phyloP scores from a whole-genome alignment of 192 early-diverging fungal genomes.

The Podila minutissima region DNA sequence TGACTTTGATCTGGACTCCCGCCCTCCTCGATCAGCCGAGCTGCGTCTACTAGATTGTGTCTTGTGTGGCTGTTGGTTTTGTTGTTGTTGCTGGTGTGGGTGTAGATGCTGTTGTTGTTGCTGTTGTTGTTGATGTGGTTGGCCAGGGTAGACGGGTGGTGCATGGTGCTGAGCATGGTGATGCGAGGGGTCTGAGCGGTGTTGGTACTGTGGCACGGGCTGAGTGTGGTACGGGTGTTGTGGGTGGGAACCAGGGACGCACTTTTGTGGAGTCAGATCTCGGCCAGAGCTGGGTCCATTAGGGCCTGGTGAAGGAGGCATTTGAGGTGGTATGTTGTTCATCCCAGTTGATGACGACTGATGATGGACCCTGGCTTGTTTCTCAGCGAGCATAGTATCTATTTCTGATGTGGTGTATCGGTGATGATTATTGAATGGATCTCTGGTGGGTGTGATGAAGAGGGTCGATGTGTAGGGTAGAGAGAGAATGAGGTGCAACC shows the following conservation, averaged over 20 bases:
- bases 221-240: neutral
- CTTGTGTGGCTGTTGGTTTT: neutral
- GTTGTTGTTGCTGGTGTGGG: conserved; percentile 18
- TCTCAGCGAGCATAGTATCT: conserved; percentile 15
- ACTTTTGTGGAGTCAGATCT: neutral
- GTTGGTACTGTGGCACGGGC: neutral
- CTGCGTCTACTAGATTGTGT: conserved; percentile 6
- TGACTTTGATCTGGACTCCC: conserved; percentile 13
- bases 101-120: conserved; percentile 13
- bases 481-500: no score
- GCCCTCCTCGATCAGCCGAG: conserved; percentile 20
- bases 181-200: conserved; percentile 3
- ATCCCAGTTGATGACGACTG: conserved; percentile 7
- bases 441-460: no score
- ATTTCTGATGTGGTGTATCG: no score
- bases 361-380: neutral
- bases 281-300: neutral
- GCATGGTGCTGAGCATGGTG: conserved; percentile 3
- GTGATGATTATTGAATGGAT: neutral
- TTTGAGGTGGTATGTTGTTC: conserved; percentile 15
- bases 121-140: conserved; percentile 5
- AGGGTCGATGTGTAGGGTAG: no score
- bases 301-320: conserved; percentile 1
- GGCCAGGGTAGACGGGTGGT: conserved; percentile 9
- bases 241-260: neutral